Base-by-base conservation (phyloP, 495 filamentous ascomycete species). In the Aspergillus baeticus region DNA sequence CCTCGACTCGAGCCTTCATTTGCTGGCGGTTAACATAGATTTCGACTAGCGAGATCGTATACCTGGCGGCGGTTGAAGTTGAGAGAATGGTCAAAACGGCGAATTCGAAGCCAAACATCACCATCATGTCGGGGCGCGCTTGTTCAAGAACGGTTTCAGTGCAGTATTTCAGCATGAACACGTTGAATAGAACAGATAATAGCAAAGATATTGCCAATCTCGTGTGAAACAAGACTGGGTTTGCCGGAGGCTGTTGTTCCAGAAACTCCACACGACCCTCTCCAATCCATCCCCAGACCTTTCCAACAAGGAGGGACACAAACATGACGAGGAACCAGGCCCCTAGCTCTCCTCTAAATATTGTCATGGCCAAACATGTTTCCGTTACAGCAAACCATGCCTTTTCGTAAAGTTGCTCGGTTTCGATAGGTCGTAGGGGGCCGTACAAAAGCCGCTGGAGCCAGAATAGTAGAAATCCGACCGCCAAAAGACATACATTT, bases 41-140 rank as follows among this genome's bases (percentile, higher is more conserved):
- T 64, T 98, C 94, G 4, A 83, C 76, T 46, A 97, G 68, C n/a
- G 87, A 88, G 22, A 98, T 77, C 23, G 79, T 65, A 70, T 98
- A 98, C 49, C 92, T 84, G 48, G 83, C 75, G 15, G 81, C 74
- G 7, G 91, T 96, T 22, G 92, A 93, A 18, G 84, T 73, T 1
- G 95, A 96, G 26, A 85, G 83, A 10, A 95, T 85, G 4, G 84
- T 77, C 55, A 98, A 72, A 55, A 98, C 84, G 11, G 92, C 91
- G 62, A 98, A 98, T 69, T 98, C 94, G 63, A 98, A 98, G 15
- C 92, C 86, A 65, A 98, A 98, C 92, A 98, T 98, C 53, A 98
- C 90, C 95, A 98, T 98, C 90, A 98, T 97, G 51, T 94, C 92
- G 0, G 94, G 92, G 17, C 89, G 84, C 0, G 94, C 89, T 57